Conservation (phyloP, 306 rosid species). For the Malus fusca region DNA sequence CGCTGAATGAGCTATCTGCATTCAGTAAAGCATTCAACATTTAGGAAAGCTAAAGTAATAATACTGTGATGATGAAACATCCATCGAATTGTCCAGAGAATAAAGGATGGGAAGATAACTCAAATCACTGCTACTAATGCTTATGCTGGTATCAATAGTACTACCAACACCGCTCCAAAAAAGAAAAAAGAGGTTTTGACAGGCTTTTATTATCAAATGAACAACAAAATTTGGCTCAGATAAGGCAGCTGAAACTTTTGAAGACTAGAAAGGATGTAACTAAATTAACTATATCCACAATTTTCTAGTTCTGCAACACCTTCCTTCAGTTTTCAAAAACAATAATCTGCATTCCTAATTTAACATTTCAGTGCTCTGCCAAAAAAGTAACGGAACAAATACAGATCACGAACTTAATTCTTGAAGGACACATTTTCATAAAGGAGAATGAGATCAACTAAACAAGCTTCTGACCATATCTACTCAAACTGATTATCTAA, state of each 20-base stretch:
- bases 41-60: not conserved
- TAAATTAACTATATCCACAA: not conserved
- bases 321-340: not conserved
- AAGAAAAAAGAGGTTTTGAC: not conserved
- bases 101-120: not conserved
- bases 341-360: not conserved
- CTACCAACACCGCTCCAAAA: not conserved
- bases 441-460: not conserved
- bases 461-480: not conserved
- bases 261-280: not conserved
- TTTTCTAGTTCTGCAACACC: not conserved
- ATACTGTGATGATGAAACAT: not conserved
- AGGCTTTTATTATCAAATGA: not conserved
- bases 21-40: conserved; percentile 10
- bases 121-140: not conserved
- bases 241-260: not conserved
- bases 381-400: not conserved
- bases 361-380: not conserved
- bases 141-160: not conserved
- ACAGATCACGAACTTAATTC: not conserved
- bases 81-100: not conserved
- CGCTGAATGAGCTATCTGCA: conserved; percentile 68
- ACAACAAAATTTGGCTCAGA: not conserved
- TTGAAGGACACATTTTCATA: not conserved
- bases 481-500: not conserved